Conservation (phyloP, 1,284 basidiomycete genomes). For the Marasmius fiardii region DNA sequence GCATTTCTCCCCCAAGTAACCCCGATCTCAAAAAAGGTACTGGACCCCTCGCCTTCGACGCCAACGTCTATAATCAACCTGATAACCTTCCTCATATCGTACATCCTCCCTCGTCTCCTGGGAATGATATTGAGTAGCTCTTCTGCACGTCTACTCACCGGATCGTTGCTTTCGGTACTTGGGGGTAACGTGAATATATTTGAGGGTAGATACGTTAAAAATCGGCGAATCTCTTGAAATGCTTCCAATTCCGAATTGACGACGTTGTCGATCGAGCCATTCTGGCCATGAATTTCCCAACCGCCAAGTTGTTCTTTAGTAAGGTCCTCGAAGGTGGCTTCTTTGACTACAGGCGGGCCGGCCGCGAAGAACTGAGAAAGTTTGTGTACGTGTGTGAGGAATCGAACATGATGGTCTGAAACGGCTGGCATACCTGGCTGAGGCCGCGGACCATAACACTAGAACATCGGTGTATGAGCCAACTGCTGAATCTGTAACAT, state of each 20-base stretch:
- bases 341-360: slow-evolving; percentile 38
- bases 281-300: slow-evolving; percentile 37
- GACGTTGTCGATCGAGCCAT: slow-evolving; percentile 39
- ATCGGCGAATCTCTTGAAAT: slow-evolving; percentile 32
- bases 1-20: slow-evolving; percentile 34
- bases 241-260: slow-evolving; percentile 36
- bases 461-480: not conserved
- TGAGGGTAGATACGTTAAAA: slow-evolving; percentile 39
- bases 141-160: slow-evolving; percentile 28
- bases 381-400: slow-evolving; percentile 17
- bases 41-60: slow-evolving; percentile 16
- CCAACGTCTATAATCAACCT: slow-evolving; percentile 30
- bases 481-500: not conserved
- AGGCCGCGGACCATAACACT: slow-evolving; percentile 35
- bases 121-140: slow-evolving; percentile 36
- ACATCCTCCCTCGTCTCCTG: slow-evolving; percentile 31
- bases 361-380: slow-evolving; percentile 33
- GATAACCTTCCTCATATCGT: slow-evolving; percentile 35
- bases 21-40: slow-evolving; percentile 39
- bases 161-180: slow-evolving; percentile 19
- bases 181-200: slow-evolving; percentile 35
- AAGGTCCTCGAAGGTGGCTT: slow-evolving; percentile 39
- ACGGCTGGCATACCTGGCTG: slow-evolving; percentile 22
- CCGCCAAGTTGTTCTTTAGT: slow-evolving; percentile 39
- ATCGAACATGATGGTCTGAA: slow-evolving; percentile 4